These are phyloP conservation scores for Aspergillus aculeatus DNA, from an alignment of 2,329 filamentous ascomycete species.

Conservation along the genomic window DNA sequence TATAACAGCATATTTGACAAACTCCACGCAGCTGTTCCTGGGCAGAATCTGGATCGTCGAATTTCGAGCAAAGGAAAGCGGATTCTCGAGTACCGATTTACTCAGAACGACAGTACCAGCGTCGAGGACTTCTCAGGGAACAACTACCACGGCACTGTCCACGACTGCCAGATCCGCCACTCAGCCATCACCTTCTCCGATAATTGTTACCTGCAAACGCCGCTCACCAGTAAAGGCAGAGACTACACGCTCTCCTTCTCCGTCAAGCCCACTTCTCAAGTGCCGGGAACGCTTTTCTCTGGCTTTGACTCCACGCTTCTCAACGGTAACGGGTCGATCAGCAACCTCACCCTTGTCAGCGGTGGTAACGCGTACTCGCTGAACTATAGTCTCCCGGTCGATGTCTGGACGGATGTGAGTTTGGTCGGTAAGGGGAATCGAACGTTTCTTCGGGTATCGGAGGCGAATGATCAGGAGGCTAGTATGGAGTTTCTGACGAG, in stretches of 20 bases:
- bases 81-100: constrained; percentile 1
- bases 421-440: neutral
- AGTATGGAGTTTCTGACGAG: neutral
- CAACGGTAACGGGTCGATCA: constrained; percentile 32
- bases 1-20: constrained; percentile 42
- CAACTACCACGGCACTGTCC: neutral
- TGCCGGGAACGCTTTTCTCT: constrained; percentile 43
- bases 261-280: constrained; percentile 34
- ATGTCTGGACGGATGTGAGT: constrained; percentile 30
- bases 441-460: neutral
- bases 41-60: constrained; percentile 39
- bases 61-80: neutral
- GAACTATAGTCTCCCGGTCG: constrained; percentile 42
- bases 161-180: constrained; percentile 11
- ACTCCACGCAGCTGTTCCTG: constrained; percentile 45
- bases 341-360: constrained; percentile 40
- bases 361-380: constrained; percentile 41
- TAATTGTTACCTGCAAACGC: constrained; percentile 48
- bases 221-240: constrained; percentile 52
- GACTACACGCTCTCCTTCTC: constrained; percentile 55
- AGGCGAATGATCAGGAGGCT: neutral
- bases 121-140: neutral
- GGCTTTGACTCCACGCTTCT: constrained; percentile 46
- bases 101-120: neutral
- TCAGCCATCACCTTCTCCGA: constrained; percentile 34